Percentiles rank a stretch among this genome's conserved stretches.
Evolutionary conservation across 208 protist genomes (phyloP).

Genomic region (Trichomonas vaginalis): DNA sequence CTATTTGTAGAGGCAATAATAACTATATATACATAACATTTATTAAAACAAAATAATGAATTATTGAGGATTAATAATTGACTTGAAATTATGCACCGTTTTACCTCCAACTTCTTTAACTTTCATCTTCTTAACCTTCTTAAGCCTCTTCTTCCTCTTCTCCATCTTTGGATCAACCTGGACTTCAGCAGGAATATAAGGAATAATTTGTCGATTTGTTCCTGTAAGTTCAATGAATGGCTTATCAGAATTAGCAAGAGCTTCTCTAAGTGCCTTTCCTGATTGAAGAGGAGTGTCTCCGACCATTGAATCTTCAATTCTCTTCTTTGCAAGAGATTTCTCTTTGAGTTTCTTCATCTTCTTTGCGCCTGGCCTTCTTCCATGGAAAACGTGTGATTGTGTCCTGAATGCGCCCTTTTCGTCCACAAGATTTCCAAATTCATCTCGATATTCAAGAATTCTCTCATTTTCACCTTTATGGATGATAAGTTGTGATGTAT

Average conservation of each 20-base stretch:
- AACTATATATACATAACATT: no score
- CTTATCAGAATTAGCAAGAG: not conserved
- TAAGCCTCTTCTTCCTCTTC: not conserved
- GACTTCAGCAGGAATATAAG: not conserved
- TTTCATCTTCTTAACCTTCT: not conserved
- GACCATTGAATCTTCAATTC: not conserved
- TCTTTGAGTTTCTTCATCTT: not conserved
- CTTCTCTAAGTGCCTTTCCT: not conserved
- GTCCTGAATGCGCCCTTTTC: not conserved
- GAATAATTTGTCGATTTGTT: not conserved
- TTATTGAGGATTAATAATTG: no score
- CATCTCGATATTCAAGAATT: not conserved
- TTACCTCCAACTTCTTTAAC: not conserved
- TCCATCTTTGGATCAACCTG: not conserved
- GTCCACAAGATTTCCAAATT: not conserved
- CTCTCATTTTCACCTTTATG: constrained; percentile 8
- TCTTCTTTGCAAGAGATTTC: not conserved
- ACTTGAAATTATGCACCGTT: no score
- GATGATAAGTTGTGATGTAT: no score
- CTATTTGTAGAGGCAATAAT: no score
- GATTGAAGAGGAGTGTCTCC: not conserved
- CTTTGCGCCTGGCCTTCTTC: not conserved
- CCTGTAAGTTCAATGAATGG: not conserved
- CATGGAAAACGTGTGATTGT: not conserved
- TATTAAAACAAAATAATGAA: no score